Percentiles rank a stretch among this genome's conserved stretches.
Conservation (phyloP, 495 filamentous ascomycete species). For the Penicillium dipodomyicola region DNA sequence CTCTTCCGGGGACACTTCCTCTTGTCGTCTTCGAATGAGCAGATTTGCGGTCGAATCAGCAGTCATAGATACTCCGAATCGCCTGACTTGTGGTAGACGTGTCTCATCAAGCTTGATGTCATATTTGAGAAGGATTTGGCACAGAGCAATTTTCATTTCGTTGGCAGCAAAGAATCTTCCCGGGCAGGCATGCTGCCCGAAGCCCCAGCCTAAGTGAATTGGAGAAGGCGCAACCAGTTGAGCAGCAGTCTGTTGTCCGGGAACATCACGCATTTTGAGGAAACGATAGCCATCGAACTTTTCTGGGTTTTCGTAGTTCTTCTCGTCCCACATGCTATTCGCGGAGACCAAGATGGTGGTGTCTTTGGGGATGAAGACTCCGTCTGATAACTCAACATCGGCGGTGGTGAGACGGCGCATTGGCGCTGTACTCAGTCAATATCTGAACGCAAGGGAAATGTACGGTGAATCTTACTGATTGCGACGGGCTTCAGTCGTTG, state of each 20-base stretch:
- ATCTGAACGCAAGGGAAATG: too few relatives aligned
- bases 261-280: constrained; percentile 24
- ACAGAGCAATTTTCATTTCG: constrained; percentile 14
- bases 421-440: constrained; percentile 17
- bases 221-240: constrained; percentile 39
- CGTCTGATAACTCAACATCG: constrained; percentile 24
- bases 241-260: constrained; percentile 29
- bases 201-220: constrained; percentile 42
- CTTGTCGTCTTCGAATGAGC: too few relatives aligned
- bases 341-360: constrained; percentile 29
- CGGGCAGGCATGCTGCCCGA: constrained; percentile 50
- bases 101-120: too few relatives aligned
- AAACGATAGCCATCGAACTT: constrained; percentile 43
- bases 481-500: constrained; percentile 28
- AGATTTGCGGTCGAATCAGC: too few relatives aligned
- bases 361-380: constrained; percentile 21
- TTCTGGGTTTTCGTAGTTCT: constrained; percentile 38
- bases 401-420: constrained; percentile 37
- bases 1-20: too few relatives aligned
- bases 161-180: constrained; percentile 48
- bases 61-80: too few relatives aligned
- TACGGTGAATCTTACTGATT: constrained; percentile 18
- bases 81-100: too few relatives aligned
- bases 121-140: too few relatives aligned
- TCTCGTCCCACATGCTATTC: constrained; percentile 28